Percentiles rank a stretch among this genome's conserved stretches.
These are phyloP conservation scores for Escallonia herrerae DNA, from an alignment of 129 eudicot genomes.

Conservation along the genomic window DNA sequence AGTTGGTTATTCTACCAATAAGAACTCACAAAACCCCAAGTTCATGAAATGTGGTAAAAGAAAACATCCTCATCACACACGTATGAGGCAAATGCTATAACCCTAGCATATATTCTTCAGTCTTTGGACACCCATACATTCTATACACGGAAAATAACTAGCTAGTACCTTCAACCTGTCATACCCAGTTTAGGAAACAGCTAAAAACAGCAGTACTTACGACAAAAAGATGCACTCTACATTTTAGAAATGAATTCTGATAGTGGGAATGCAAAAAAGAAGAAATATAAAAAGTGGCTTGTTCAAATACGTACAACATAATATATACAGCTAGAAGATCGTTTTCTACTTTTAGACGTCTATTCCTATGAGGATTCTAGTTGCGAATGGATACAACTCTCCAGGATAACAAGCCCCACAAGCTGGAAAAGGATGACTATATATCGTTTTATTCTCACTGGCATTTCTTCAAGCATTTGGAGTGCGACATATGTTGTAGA, in stretches of 20 bases:
- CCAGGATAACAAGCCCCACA: neutral
- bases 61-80: no score
- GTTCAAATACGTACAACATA: no score
- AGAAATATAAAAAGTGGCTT: neutral
- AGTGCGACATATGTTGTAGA: no score
- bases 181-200: no score
- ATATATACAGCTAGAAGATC: no score
- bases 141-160: neutral
- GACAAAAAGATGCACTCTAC: neutral
- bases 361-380: neutral
- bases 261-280: neutral
- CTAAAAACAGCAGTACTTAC: neutral
- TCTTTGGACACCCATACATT: neutral
- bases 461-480: conserved; percentile 4
- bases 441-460: neutral
- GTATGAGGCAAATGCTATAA: neutral
- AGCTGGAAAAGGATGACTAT: neutral
- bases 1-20: no score
- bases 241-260: neutral
- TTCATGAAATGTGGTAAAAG: neutral
- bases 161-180: neutral
- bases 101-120: neutral
- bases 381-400: neutral
- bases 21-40: neutral
- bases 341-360: no score